Conservation (phyloP, 2,329 filamentous ascomycete species). For the Diaporthe humulicola region DNA sequence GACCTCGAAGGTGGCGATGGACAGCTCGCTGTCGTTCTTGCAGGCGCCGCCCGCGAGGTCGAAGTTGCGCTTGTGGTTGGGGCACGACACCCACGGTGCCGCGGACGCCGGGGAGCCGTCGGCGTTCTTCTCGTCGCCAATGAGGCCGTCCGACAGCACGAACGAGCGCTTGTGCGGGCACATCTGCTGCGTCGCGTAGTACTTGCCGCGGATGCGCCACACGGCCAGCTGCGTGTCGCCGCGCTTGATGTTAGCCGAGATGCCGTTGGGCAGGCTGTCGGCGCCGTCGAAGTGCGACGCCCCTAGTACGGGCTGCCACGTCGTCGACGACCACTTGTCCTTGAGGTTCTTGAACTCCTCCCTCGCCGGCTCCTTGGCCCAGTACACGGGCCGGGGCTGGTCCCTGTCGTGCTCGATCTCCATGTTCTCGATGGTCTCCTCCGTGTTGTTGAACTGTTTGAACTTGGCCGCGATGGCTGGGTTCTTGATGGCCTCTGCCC, state of each 20-base stretch:
- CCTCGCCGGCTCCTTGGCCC: conserved; percentile 76
- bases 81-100: conserved; percentile 85
- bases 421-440: conserved; percentile 76
- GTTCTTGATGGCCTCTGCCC: conserved; percentile 83
- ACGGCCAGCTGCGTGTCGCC: conserved; percentile 91
- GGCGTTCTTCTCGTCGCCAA: conserved; percentile 75
- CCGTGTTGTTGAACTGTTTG: conserved; percentile 86
- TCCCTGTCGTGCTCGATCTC: conserved; percentile 80
- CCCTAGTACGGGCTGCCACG: conserved; percentile 86
- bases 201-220: conserved; percentile 84
- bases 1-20: conserved; percentile 84
- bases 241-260: conserved; percentile 83
- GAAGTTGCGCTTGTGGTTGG: conserved; percentile 92
- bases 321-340: conserved; percentile 73
- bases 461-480: conserved; percentile 79
- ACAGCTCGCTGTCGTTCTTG: conserved; percentile 79
- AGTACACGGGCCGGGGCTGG: conserved; percentile 81
- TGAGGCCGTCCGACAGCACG: conserved; percentile 86
- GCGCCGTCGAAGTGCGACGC: conserved; percentile 76
- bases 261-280: conserved; percentile 76
- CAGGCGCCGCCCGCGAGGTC: conserved; percentile 80
- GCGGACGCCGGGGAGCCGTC: conserved; percentile 44
- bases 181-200: conserved; percentile 93
- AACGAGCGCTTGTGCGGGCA: conserved; percentile 94
- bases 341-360: conserved; percentile 78